These are phyloP conservation scores for Silybum marianum DNA, from an alignment of 129 eudicot species.

Conservation along the genomic window DNA sequence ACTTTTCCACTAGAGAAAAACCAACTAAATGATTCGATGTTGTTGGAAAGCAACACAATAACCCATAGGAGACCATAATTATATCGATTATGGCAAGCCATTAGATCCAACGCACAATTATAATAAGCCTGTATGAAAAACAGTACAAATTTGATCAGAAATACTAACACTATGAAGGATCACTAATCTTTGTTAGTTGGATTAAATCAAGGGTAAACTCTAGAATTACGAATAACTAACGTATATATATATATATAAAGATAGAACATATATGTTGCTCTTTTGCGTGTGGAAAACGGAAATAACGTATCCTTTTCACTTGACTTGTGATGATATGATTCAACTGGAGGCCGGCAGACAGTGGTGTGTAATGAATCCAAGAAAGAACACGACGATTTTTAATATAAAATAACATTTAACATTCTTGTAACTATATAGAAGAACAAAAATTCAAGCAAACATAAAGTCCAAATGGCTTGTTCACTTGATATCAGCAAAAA, in stretches of 20 bases:
- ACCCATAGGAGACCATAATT: constrained; percentile 19
- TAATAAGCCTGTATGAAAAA: constrained; percentile 16
- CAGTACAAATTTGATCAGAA: background rate
- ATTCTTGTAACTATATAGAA: background rate
- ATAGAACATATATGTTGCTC: constrained; percentile 9
- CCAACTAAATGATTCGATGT: constrained; percentile 44
- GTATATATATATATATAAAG: background rate
- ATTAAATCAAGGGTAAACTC: background rate
- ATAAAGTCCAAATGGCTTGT: background rate
- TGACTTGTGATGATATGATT: constrained; percentile 8
- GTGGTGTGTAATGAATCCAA: background rate
- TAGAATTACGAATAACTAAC: constrained; percentile 3
- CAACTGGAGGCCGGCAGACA: constrained; percentile 9
- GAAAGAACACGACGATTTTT: background rate
- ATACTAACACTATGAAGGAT: background rate
- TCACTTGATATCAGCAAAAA: background rate
- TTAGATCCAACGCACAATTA: constrained; percentile 2
- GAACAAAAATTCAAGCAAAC: background rate
- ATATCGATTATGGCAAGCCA: constrained; percentile 19
- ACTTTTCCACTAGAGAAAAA: constrained; percentile 35
- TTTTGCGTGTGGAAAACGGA: constrained; percentile 22
- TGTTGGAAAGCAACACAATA: constrained; percentile 45
- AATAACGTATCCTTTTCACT: background rate
- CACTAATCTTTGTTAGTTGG: background rate
- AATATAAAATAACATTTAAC: background rate